Evolutionary conservation across 345 rosid species (phyloP).

Genomic region (Corymbia maculata): DNA sequence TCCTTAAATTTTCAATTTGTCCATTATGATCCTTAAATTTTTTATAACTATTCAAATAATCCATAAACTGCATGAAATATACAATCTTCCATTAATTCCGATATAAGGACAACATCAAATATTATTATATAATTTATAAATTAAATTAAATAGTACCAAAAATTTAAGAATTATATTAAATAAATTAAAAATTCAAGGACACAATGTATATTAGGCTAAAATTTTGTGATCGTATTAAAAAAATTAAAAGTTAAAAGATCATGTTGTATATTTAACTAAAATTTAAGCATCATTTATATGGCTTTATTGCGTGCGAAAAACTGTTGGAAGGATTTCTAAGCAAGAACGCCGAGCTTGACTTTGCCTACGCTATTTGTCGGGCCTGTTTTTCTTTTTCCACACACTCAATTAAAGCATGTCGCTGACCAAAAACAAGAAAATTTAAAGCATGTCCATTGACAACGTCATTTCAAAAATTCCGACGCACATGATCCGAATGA

Average conservation of each 20-base stretch:
- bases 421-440: neutral
- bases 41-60: no score
- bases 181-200: accelerated
- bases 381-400: neutral
- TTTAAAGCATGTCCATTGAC: neutral
- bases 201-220: accelerated
- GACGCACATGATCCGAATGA: neutral
- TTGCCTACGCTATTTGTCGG: neutral
- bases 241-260: no score
- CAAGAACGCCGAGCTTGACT: neutral
- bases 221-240: accelerated
- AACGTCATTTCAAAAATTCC: neutral
- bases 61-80: no score
- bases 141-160: accelerated
- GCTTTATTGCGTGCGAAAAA: accelerated
- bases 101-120: no score
- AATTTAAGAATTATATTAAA: no score
- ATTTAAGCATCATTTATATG: no score
- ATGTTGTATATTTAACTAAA: accelerated
- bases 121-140: accelerated
- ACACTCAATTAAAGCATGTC: neutral
- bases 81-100: no score
- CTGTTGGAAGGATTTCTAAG: neutral
- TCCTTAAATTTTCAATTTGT: accelerated
- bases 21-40: accelerated